A percentile compares a stretch with the other conserved stretches of the same genome.
Conservation (phyloP, 148 eudicot species). For the Agrostemma githago region DNA sequence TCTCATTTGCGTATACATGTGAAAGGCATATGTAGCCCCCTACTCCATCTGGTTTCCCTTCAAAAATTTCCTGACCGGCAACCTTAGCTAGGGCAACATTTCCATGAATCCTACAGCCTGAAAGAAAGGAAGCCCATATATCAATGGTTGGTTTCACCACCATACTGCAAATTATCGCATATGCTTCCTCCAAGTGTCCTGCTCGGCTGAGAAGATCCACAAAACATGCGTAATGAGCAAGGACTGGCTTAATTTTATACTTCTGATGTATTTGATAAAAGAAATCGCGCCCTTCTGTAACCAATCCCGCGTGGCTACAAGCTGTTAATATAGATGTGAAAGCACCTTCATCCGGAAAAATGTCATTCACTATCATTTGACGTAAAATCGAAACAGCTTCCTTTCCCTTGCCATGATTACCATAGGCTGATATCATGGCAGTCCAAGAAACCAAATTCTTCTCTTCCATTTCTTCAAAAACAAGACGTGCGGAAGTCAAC, state of each 20-base stretch:
- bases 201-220: constrained; percentile 42
- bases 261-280: constrained; percentile 23
- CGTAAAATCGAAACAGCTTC: constrained; percentile 28
- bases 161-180: constrained; percentile 30
- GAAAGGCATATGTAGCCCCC: constrained; percentile 35
- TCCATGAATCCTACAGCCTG: constrained; percentile 35
- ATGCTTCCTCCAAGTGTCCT: constrained; percentile 37
- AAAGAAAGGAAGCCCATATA: constrained; percentile 35
- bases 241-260: constrained; percentile 30
- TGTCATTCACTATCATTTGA: constrained; percentile 20
- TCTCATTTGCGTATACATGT: constrained; percentile 33
- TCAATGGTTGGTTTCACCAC: constrained; percentile 29
- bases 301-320: constrained; percentile 43
- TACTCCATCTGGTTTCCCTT: constrained; percentile 18
- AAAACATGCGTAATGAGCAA: constrained; percentile 36
- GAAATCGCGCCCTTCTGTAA: constrained; percentile 30
- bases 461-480: constrained; percentile 32
- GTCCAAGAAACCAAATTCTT: constrained; percentile 40
- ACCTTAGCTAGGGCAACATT: constrained; percentile 34
- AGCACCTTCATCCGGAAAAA: constrained; percentile 32
- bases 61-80: constrained; percentile 24
- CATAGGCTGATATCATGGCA: constrained; percentile 36
- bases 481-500: constrained; percentile 20
- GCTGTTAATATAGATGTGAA: constrained; percentile 38
- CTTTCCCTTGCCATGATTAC: constrained; percentile 31